Evolutionary conservation across 306 rosid genomes (phyloP), one percentile per base, ranked within the genome.

Genomic region (Nissolia schottii): DNA sequence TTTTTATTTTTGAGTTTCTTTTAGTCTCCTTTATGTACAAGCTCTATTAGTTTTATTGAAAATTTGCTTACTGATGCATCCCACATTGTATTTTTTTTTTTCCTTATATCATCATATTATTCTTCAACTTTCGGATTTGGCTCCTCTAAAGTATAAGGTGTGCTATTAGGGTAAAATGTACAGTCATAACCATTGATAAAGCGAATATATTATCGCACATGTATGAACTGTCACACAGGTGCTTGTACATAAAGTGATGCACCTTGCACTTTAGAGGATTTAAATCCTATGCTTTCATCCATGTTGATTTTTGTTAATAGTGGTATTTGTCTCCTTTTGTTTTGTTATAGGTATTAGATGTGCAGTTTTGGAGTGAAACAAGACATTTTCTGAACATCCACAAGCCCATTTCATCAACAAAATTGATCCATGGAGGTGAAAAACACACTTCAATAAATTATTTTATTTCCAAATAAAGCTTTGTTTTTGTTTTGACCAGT

Each of bases 401-500:
- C 96, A 88, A 79, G 96, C 91, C 28, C 96, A 92, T 64, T 92
- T 90, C 88, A 88, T 94, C 77, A 94, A 94, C 83, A n/a, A n/a
- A 94, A 94, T 75, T 89, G 99, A 70, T 76, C 97, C 50, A 89
- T 91, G 99, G 99, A 94, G 99, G 99, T 94, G 72, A 81, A 46
- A 63, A 68, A n/a, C n/a, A 54, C 74, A 35, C 68, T 46, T 3
- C 28, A 46, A 70, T 68, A 58, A 15, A 62, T 62, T 37, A 18
- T 27, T 40, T 54, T 77, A 28, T 80, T 64, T 25, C 74, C 46
- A 13, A 53, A 34, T 29, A 48, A 62, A 55, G 7, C 50, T 31
- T 24, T 75, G 75, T 38, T 71, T 49, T 64, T n/a, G 43, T 74
- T 73, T 77, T 80, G 61, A 74, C 46, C 27, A n/a, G 46, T 54